Evolutionary conservation across 345 rosid genomes (phyloP), one percentile per base, ranked within the genome.

Genomic region (Alliaria petiolata): DNA sequence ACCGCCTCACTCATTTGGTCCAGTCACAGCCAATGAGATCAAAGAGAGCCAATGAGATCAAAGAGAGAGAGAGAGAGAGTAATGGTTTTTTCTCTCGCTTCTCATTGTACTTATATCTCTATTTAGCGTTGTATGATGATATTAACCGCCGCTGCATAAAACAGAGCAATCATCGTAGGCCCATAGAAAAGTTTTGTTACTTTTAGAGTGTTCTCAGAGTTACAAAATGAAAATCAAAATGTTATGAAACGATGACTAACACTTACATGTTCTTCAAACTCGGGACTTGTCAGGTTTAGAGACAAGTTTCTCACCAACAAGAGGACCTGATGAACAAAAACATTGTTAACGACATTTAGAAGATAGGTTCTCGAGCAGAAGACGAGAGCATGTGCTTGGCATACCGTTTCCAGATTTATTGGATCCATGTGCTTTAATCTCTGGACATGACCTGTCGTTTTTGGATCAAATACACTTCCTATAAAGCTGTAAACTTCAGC

Each of bases 361-460:
- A 74, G 14, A 33, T 9, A 14, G 6, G 15, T 25, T 17, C 8
- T 9, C 6, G 3, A 11, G 46, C 16, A 72, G 47, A 25, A 22
- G 15, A n/a, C 26, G 28, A 56, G 0, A 33, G 14, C 8, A 14
- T 36, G 7, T 19, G 49, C 34, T 20, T 59, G 42, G 34, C 84
- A 72, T 88, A 89, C 96, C 42, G 97, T 88, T 82, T 95, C 90
- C 47, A 85, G 31, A 81, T 89, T 75, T 66, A 88, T 84, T 2
- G 95, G 95, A 74, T 91, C 95, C 96, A 91, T 89, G 83, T 85
- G 85, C 83, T 85, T 91, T 76, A 95, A 60, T 63, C 72, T 89
- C 81, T 84, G 84, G 62, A 91, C 56, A 59, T 95, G 99, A 64
- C 73, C 87, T 40, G 84, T 64, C 0, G 79, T 78, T 70, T 56